These are phyloP conservation scores for Grosmannia penicillata DNA, from an alignment of 2,329 filamentous ascomycete genomes.

Conservation along the genomic window DNA sequence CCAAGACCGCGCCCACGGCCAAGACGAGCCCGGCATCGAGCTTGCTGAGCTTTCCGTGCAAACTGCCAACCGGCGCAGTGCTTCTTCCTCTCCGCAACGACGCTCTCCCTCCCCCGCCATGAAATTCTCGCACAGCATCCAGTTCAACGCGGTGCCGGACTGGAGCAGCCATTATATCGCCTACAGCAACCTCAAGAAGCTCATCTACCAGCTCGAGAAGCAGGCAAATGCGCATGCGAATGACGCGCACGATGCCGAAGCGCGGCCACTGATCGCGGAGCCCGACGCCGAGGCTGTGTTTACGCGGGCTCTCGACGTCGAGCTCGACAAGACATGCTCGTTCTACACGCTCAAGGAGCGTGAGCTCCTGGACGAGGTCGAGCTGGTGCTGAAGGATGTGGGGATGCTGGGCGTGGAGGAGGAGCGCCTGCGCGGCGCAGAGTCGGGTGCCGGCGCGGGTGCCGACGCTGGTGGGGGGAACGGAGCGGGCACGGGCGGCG, in stretches of 20 bases:
- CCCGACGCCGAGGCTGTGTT: constrained; percentile 69
- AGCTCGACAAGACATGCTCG: constrained; percentile 84
- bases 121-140: constrained; percentile 99
- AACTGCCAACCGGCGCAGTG: too few relatives aligned
- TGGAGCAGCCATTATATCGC: constrained; percentile 98
- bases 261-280: constrained; percentile 62
- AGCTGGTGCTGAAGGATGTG: constrained; percentile 61
- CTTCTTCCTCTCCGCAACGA: not conserved
- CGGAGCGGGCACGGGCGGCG: constrained; percentile 1
- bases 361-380: constrained; percentile 71
- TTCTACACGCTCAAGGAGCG: constrained; percentile 85
- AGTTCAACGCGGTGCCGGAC: constrained; percentile 99
- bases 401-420: constrained; percentile 50
- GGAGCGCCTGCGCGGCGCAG: constrained; percentile 13
- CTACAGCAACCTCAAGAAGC: constrained; percentile 97
- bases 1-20: not conserved
- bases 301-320: constrained; percentile 63
- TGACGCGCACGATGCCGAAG: constrained; percentile 59
- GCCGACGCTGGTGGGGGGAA: constrained; percentile 11
- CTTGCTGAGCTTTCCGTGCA: not conserved
- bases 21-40: not conserved
- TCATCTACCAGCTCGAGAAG: constrained; percentile 94
- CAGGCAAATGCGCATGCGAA: constrained; percentile 54
- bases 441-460: constrained; percentile 5
- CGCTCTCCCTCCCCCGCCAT: constrained; percentile 30